A percentile compares a stretch with the other conserved stretches of the same genome.
Evolutionary conservation across 352 stramenopile genomes (phyloP).

Genomic region (Phytophthora agathidicida): DNA sequence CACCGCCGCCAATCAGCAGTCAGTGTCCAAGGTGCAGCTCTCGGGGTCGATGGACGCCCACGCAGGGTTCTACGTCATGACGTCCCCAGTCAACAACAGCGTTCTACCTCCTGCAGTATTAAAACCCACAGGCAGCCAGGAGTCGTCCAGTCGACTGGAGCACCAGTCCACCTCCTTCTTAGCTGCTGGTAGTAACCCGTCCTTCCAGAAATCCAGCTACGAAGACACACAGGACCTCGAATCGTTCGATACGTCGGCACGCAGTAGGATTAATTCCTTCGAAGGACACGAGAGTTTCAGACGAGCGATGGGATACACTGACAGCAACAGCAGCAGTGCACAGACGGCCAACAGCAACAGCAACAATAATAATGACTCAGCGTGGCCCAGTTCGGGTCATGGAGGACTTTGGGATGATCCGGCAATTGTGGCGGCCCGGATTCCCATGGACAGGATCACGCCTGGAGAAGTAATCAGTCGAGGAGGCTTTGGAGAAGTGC

Average conservation of each 20-base stretch:
- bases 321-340: slow-evolving; percentile 22
- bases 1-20: slow-evolving; percentile 16
- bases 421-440: slow-evolving; percentile 46
- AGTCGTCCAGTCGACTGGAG: slow-evolving; percentile 7
- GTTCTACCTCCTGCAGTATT: slow-evolving; percentile 12
- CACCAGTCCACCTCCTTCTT: slow-evolving; percentile 8
- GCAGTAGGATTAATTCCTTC: slow-evolving; percentile 33
- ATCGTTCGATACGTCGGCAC: slow-evolving; percentile 30
- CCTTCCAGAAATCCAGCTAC: slow-evolving; percentile 11
- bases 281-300: slow-evolving; percentile 33
- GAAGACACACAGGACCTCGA: slow-evolving; percentile 19
- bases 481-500: slow-evolving; percentile 57
- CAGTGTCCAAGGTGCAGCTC: slow-evolving; percentile 8
- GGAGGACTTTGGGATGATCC: slow-evolving; percentile 54
- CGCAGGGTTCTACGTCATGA: slow-evolving; percentile 38
- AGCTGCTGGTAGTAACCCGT: slow-evolving; percentile 6
- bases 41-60: slow-evolving; percentile 20
- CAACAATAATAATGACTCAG: slow-evolving; percentile 20
- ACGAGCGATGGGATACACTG: slow-evolving; percentile 26
- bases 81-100: slow-evolving; percentile 24
- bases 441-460: slow-evolving; percentile 53
- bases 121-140: slow-evolving; percentile 13
- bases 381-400: slow-evolving; percentile 27
- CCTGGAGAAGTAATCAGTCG: slow-evolving; percentile 44
- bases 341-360: slow-evolving; percentile 28